These are phyloP conservation scores for Dichotomocladium elegans DNA, from an alignment of 371 early-diverging fungal genomes.

Conservation along the genomic window DNA sequence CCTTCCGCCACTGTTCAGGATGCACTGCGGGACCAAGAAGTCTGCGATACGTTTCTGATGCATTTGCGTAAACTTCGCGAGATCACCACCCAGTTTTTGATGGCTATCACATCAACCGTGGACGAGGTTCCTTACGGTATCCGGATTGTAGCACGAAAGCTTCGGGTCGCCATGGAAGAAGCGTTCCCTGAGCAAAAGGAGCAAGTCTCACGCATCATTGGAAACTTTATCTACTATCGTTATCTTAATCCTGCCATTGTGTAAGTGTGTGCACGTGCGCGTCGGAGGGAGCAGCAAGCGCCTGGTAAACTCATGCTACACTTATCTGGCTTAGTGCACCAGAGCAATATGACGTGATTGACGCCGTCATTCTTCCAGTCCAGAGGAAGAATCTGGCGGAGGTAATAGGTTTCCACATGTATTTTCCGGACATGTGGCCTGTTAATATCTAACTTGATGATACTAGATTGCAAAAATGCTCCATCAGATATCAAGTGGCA, in stretches of 20 bases:
- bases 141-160: conserved; percentile 90
- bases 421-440: too few relatives aligned
- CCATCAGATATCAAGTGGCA: conserved; percentile 85
- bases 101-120: conserved; percentile 73
- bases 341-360: conserved; percentile 94
- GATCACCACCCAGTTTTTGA: conserved; percentile 78
- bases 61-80: conserved; percentile 74
- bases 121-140: conserved; percentile 93
- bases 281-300: background rate
- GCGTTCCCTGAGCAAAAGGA: conserved; percentile 83
- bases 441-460: background rate
- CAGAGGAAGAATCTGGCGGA: conserved; percentile 96
- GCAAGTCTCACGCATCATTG: conserved; percentile 81
- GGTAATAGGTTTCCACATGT: conserved; percentile 27
- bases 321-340: conserved; percentile 69
- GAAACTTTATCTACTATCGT: conserved; percentile 94
- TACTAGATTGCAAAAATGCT: conserved; percentile 84
- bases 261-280: conserved; percentile 47
- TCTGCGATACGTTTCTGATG: conserved; percentile 69
- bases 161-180: conserved; percentile 69
- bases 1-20: conserved; percentile 79
- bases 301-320: background rate
- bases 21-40: conserved; percentile 86
- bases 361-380: conserved; percentile 73
- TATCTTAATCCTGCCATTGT: conserved; percentile 98